A percentile compares a stretch with the other conserved stretches of the same genome.
phyloP scores from a whole-genome alignment of 2,329 filamentous ascomycete species.

The Arachnomyces sp. region DNA sequence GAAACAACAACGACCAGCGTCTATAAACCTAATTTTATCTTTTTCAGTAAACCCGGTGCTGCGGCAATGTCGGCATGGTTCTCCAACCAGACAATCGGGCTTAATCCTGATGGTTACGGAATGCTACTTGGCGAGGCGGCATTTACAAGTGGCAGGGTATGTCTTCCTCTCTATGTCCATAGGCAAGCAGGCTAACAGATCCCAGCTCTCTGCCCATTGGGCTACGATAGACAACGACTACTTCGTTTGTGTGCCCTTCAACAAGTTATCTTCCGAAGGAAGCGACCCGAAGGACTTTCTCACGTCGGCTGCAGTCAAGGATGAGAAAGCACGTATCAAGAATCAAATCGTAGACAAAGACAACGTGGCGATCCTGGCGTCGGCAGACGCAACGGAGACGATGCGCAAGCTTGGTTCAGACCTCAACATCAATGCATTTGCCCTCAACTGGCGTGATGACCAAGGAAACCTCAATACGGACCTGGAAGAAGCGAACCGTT shows the following conservation, averaged over 20 bases:
- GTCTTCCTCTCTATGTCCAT: too few relatives aligned
- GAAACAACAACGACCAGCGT: too few relatives aligned
- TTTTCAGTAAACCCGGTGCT: conserved; percentile 40
- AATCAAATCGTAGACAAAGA: conserved; percentile 31
- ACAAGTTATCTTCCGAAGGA: conserved; percentile 30
- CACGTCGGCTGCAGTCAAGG: conserved; percentile 22
- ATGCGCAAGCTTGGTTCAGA: conserved; percentile 39
- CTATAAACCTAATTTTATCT: too few relatives aligned
- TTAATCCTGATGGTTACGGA: conserved; percentile 36
- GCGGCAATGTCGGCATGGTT: conserved; percentile 40
- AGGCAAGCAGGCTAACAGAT: neutral
- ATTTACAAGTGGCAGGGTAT: conserved; percentile 37
- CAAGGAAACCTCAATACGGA: conserved; percentile 36
- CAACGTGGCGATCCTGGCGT: conserved; percentile 30
- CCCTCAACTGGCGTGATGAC: conserved; percentile 35
- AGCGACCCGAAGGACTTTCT: conserved; percentile 16
- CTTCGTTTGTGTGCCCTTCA: conserved; percentile 39
- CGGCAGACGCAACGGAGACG: conserved; percentile 26
- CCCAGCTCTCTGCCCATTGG: conserved; percentile 31
- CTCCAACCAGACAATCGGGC: conserved; percentile 38
- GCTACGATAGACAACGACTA: conserved; percentile 27
- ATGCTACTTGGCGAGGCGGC: conserved; percentile 36
- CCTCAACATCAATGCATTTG: conserved; percentile 29
- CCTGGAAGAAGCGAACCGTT: conserved; percentile 42
- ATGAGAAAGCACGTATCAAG: conserved; percentile 33